Evolutionary conservation across 2,329 filamentous ascomycete species (phyloP), one percentile per base, ranked within the genome.

Genomic region (Pyrenophora graminea): DNA sequence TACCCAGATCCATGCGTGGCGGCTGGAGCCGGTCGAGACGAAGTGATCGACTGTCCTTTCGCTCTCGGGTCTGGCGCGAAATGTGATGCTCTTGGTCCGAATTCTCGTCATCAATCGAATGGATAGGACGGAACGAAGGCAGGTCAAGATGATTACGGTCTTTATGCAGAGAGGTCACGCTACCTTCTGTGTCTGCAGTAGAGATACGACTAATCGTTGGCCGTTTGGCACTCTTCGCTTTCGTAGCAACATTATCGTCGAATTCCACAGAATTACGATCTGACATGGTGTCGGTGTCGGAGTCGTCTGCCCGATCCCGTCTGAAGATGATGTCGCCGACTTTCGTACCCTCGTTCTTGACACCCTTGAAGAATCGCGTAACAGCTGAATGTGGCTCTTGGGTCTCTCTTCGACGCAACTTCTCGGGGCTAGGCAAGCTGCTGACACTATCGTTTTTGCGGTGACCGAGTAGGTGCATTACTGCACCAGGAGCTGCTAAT

Each of bases 291-390:
- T 76, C 77, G 40, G 72, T 70, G 39, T 81, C 78, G 49, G 74
- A 76, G 58, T 76, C 74, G 10, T 74, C 70, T 41, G 59, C 63
- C 18, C 72, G 66, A 27, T 87, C 85, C 62, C 81, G 83, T 59
- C 80, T 82, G 70, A 85, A 78, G 18, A 87, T 81, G 37, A 82
- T 77, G 42, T 85, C 83, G 13, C 83, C 82, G 30, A 87, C 79
- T 62, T 82, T 83, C 0, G 82, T 81, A 6, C 86, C 80, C 62
- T 87, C 85, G 54, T 79, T 80, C n/a, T 83, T 81, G 2, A 95
- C 82, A 25, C 86, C 87, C 74, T 91, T 93, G 74, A 96, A 88
- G 40, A 96, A 86, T 6, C 87, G 85, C 36, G 86, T 84, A 7
- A 91, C 79, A 31, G 83, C 85, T 8, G 83, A 84, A 33, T 68